Base-by-base conservation (phyloP, 2,329 filamentous ascomycete species). In the Colletotrichum sojae region DNA sequence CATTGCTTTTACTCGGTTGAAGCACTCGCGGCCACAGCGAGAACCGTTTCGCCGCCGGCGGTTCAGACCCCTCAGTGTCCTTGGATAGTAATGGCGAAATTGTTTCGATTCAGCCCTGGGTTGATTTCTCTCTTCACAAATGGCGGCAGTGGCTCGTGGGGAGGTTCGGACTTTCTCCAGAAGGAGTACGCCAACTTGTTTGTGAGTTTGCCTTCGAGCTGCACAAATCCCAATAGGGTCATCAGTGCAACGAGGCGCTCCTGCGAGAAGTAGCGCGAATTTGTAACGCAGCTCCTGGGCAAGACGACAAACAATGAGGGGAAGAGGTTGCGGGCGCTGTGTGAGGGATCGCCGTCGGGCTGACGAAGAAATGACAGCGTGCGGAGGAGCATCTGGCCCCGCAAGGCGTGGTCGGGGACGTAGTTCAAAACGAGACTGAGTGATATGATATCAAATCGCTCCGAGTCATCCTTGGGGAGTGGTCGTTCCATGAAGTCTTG, bases 401-500 rank as follows among this genome's bases (percentile, higher is more conserved):
- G 88, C 5, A 86, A 88, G 39, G 82, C 81, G 3, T 94, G 87
- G 73, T 95, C 91, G 0, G 95, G 93, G 3, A 98, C 95, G 76
- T 94, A 99, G 79, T 99, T 99, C 71, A 99, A 85, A 5, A 99
- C 96, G 61, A 99, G 83, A 9, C 94, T 97, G 25, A 99, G 84
- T 57, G 94, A 97, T 75, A 99, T 91, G 59, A 98, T 89, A 77
- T 99, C 94, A 77, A 98, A 98, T 22, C 84, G 84, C 48, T 94
- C 90, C 0, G 82, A 79, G 6, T 87, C 83, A 22, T 85, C 78
- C 5, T 77, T 78, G 0, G 95, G 95, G 3, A 95, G 79, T 0
- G 94, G 93, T 27, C 94, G 87, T 73, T 94, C 83, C 95, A 99
- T 97, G 76, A 99, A 98, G 79, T 99, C 94, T 77, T 98, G 94